A percentile compares a stretch with the other conserved stretches of the same genome.
Evolutionary conservation across 176 grass and related monocot genomes (phyloP).

Genomic region (Olyra latifolia): DNA sequence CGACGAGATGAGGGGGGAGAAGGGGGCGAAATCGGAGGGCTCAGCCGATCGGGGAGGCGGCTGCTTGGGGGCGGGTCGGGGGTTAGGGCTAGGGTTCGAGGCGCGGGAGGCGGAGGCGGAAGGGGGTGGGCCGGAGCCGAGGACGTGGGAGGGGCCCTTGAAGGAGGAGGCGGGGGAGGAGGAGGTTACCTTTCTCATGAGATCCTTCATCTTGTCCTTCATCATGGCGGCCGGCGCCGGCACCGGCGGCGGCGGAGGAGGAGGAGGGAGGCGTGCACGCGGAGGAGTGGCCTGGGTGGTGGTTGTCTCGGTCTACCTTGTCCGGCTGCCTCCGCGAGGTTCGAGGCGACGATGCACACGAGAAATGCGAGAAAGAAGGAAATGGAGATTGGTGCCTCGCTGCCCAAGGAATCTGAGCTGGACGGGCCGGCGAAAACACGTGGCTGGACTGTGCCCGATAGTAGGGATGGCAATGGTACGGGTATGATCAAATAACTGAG

Average conservation of each 20-base stretch:
- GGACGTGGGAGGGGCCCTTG: slow-evolving; percentile 73
- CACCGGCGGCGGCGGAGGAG: background rate
- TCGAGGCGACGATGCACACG: slow-evolving; percentile 8
- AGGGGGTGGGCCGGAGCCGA: slow-evolving; percentile 43
- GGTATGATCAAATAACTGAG: no score
- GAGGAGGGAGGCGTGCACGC: slow-evolving; percentile 24
- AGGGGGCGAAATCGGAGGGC: slow-evolving; percentile 44
- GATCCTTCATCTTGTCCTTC: slow-evolving; percentile 89
- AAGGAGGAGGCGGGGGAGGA: slow-evolving; percentile 60
- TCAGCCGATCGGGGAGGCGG: background rate
- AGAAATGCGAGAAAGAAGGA: background rate
- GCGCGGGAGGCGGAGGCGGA: slow-evolving; percentile 33
- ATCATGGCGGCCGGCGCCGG: slow-evolving; percentile 38
- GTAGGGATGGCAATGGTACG: no score
- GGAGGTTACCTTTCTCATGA: slow-evolving; percentile 94
- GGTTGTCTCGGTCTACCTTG: background rate
- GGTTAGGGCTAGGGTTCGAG: slow-evolving; percentile 43
- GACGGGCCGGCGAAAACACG: background rate
- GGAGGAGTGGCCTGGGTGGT: slow-evolving; percentile 32
- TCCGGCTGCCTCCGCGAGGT: background rate
- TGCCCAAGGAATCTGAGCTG: slow-evolving; percentile 22
- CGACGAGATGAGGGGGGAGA: slow-evolving; percentile 39
- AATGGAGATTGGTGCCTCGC: slow-evolving; percentile 11
- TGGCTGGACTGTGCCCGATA: background rate
- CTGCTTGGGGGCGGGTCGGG: slow-evolving; percentile 33